phyloP scores from a whole-genome alignment of 257 asterid species.

The Nicotiana otophora region DNA sequence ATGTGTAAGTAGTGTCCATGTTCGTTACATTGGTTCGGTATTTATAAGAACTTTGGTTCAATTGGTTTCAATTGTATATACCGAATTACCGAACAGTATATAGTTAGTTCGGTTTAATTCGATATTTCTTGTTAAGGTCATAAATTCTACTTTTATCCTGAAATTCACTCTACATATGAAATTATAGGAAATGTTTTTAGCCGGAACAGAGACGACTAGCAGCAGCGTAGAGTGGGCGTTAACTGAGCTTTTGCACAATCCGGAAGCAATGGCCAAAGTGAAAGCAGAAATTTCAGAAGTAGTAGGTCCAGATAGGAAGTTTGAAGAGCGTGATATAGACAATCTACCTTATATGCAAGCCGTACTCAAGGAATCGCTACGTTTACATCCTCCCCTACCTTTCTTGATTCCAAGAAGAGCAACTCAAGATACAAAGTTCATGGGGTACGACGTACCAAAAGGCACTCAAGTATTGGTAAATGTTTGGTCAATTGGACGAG shows the following conservation, averaged over 20 bases:
- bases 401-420: slow-evolving; percentile 40
- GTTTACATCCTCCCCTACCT: slow-evolving; percentile 45
- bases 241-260: slow-evolving; percentile 39
- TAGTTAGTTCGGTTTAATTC: too few species aligned
- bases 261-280: slow-evolving; percentile 21
- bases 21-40: too few species aligned
- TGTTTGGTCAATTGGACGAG: slow-evolving; percentile 57
- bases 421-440: slow-evolving; percentile 25
- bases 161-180: not conserved
- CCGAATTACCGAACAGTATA: too few species aligned
- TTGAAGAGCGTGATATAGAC: slow-evolving; percentile 35
- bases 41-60: too few species aligned
- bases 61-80: too few species aligned
- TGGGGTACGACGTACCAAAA: slow-evolving; percentile 34
- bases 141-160: not conserved
- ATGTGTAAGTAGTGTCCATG: too few species aligned
- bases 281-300: slow-evolving; percentile 33
- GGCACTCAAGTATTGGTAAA: slow-evolving; percentile 39
- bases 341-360: slow-evolving; percentile 38
- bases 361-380: slow-evolving; percentile 45
- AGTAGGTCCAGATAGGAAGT: slow-evolving; percentile 23
- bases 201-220: slow-evolving; percentile 44
- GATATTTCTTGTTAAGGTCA: too few species aligned
- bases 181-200: slow-evolving; percentile 28
- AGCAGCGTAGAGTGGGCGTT: slow-evolving; percentile 42